Evolutionary conservation across 257 asterid species (phyloP), one percentile per base, ranked within the genome.

Genomic region (Solanum acaule): DNA sequence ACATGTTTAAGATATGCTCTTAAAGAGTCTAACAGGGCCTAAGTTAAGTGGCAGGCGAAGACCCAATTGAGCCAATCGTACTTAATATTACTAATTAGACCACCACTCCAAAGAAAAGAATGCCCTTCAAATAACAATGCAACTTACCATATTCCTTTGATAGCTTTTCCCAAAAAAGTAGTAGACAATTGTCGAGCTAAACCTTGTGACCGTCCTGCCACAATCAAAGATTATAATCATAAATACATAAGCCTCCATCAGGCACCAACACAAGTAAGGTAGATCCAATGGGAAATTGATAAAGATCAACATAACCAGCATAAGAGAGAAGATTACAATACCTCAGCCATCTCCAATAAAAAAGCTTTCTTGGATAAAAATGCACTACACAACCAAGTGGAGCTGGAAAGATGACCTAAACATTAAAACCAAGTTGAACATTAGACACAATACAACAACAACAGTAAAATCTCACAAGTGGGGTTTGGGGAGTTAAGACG

Each of bases 311-410:
- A 44, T 11, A 29, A 81, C 49, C 49, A 65, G 52, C 38, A 10
- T 14, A 63, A 65, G 82, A 44, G 23, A 38, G 3, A 75, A 86
- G 18, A 20, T 85, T 52, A 34, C 2, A 67, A 38, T 89, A 93
- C 96, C 95, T 93, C 95, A 38, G 95, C 92, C 96, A 93, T 93
- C 91, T 90, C 82, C 84, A 73, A 85, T 70, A 49, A 46, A 23
- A 70, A 38, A 71, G 2, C 22, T 31, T 67, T 25, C 42, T 46
- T 42, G n/a, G 37, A 84, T 86, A 52, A 18, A 72, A 86, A 49
- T 63, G 59, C 49, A 65, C 82, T 6, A 72, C 12, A 76, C 49
- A 88, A 77, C 20, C 35, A 22, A 63, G 86, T 81, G 83, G 49
- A 31, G 85, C 86, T 78, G 88, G 71, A 52, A 89, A 56, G 63